Conservation (phyloP, 768 basidiomycete genomes). For the Multifurca ochricompacta region DNA sequence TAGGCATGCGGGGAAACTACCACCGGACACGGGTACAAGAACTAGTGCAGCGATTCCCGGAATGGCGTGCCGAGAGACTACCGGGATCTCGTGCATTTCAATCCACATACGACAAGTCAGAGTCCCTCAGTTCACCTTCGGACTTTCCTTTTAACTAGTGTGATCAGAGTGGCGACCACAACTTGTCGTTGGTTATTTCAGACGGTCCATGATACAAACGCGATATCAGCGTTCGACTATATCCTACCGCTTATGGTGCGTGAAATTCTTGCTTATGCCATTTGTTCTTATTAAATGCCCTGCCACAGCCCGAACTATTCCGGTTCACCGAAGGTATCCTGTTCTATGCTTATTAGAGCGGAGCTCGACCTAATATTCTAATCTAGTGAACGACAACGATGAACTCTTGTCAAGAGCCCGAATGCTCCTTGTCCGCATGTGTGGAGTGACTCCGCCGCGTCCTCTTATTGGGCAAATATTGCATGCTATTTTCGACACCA, state of each 20-base stretch:
- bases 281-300: constrained; percentile 5
- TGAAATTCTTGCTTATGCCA: constrained; percentile 10
- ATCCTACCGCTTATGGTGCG: constrained; percentile 73
- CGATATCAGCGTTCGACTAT: constrained; percentile 70
- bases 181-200: constrained; percentile 76
- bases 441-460: constrained; percentile 72
- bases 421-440: constrained; percentile 72
- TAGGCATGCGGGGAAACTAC: constrained; percentile 62
- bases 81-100: constrained; percentile 75
- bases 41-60: constrained; percentile 54
- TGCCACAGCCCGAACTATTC: constrained; percentile 60
- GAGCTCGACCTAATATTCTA: not conserved
- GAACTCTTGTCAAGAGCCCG: constrained; percentile 60
- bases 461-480: constrained; percentile 62
- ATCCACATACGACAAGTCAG: constrained; percentile 77
- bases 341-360: not conserved
- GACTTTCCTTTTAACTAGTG: not conserved
- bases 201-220: constrained; percentile 68
- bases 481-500: constrained; percentile 65
- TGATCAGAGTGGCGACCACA: constrained; percentile 48
- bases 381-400: constrained; percentile 61
- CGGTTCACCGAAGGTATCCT: constrained; percentile 59
- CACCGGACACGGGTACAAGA: constrained; percentile 51
- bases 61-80: constrained; percentile 62
- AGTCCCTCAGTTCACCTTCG: constrained; percentile 16